Evolutionary conservation across 495 filamentous ascomycete species (phyloP), one percentile per base, ranked within the genome.

Genomic region (Podospora appendiculata): DNA sequence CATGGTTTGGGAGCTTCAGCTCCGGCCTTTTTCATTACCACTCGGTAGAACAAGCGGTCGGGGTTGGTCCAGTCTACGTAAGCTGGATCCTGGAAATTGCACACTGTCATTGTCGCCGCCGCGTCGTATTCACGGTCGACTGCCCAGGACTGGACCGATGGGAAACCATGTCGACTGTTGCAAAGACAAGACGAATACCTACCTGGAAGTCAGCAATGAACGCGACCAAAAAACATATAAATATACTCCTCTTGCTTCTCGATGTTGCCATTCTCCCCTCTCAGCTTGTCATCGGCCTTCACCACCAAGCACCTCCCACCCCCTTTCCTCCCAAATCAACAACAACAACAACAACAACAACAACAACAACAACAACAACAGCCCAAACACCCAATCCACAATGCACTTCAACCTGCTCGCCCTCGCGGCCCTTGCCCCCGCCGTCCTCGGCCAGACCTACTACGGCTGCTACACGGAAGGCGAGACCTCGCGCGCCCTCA

Each of bases 381-480:
- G 36, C 9, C 36, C 36, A 10, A 38, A 36, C 34, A 36, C n/a
- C 34, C 34, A 36, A 36, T 14, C 40, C 5, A n/a, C 45, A 32
- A 59, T 59, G 57, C 40, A 47, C 36, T 34, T 11, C 41, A 3
- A 59, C 45, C 42, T 55, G 45, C 34, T 47, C 32, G 39, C 56
- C 47, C 36, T 46, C 38, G 49, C 53, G 33, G 11, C 44, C 39
- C 33, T 48, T 18, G 50, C 51, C 8, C 41, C 55, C 10, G 47
- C 48, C 19, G 34, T 61, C 25, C 50, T 50, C 4, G 46, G 48
- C 10, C 41, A 33, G 12, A 40, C 43, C 14, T 55, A 33, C 44
- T 57, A 59, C 51, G 61, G 59, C n/a, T 64, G 59, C 58, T 61
- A 64, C 41, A 58, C 55, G 16, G 61, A 64, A 11, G 38, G 18